Percentiles rank a stretch among this genome's conserved stretches.
Conservation (phyloP, 2,329 filamentous ascomycete genomes). For the Cladosporium sp. region DNA sequence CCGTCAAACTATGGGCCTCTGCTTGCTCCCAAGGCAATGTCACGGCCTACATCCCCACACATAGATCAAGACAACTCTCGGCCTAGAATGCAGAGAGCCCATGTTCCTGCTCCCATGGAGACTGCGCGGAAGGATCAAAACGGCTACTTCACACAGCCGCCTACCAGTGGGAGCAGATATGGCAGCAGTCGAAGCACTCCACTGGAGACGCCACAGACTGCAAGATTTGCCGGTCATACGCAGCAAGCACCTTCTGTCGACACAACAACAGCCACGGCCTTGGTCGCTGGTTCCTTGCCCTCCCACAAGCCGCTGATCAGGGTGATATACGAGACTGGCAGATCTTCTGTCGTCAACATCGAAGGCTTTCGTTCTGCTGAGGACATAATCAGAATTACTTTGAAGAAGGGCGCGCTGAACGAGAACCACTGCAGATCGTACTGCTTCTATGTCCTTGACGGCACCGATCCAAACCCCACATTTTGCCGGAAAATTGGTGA, state of each 20-base stretch:
- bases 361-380: conserved; percentile 86
- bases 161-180: conserved; percentile 44
- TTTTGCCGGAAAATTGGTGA: conserved; percentile 81
- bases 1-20: conserved; percentile 37
- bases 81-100: conserved; percentile 45
- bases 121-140: conserved; percentile 46
- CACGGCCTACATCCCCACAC: conserved; percentile 67
- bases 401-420: conserved; percentile 81
- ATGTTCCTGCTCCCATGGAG: conserved; percentile 51
- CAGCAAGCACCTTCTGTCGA: conserved; percentile 81
- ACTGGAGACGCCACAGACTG: conserved; percentile 57
- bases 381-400: conserved; percentile 83
- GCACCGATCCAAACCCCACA: conserved; percentile 73
- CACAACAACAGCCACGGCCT: conserved; percentile 65
- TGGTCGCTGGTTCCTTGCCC: conserved; percentile 62
- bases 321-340: conserved; percentile 85
- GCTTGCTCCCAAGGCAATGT: conserved; percentile 50
- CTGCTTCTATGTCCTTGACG: conserved; percentile 91
- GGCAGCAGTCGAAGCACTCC: conserved; percentile 47
- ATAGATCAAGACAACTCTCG: conserved; percentile 55
- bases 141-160: conserved; percentile 47
- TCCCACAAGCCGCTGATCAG: conserved; percentile 83
- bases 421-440: conserved; percentile 92
- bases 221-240: conserved; percentile 63
- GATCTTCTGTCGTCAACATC: conserved; percentile 91